These are phyloP conservation scores for Excoecaria cochinchinensis DNA, from an alignment of 345 rosid genomes.

Conservation along the genomic window DNA sequence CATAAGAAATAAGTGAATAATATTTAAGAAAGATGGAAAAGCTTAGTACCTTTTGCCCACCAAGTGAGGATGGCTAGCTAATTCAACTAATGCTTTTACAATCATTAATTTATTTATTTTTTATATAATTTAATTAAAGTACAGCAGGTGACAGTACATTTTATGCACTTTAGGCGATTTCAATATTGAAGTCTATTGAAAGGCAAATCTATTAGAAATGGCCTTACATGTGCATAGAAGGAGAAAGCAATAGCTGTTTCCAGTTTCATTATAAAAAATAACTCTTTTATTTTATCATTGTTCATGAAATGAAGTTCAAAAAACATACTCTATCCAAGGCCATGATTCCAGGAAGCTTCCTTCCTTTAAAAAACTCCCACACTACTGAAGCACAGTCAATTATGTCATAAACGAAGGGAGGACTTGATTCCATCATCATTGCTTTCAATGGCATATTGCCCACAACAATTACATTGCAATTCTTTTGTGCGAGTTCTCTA, in stretches of 20 bases:
- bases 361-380: conserved; percentile 66
- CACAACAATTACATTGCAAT: conserved; percentile 47
- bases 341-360: conserved; percentile 57
- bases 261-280: no score
- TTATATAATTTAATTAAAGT: not conserved
- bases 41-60: not conserved
- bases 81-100: not conserved
- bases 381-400: conserved; percentile 51
- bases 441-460: conserved; percentile 45
- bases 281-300: not conserved
- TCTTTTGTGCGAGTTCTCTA: conserved; percentile 29
- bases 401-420: conserved; percentile 21
- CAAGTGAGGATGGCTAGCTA: not conserved
- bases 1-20: conserved; percentile 28
- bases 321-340: conserved; percentile 61
- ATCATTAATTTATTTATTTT: not conserved
- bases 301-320: conserved; percentile 9
- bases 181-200: conserved; percentile 3
- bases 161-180: not conserved
- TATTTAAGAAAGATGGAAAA: conserved; percentile 8
- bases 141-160: conserved; percentile 1
- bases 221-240: not conserved
- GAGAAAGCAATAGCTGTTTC: not conserved
- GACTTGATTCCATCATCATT: conserved; percentile 32
- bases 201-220: not conserved